These are phyloP conservation scores for Boletus insuetus DNA, from an alignment of 768 basidiomycete species.

Conservation along the genomic window DNA sequence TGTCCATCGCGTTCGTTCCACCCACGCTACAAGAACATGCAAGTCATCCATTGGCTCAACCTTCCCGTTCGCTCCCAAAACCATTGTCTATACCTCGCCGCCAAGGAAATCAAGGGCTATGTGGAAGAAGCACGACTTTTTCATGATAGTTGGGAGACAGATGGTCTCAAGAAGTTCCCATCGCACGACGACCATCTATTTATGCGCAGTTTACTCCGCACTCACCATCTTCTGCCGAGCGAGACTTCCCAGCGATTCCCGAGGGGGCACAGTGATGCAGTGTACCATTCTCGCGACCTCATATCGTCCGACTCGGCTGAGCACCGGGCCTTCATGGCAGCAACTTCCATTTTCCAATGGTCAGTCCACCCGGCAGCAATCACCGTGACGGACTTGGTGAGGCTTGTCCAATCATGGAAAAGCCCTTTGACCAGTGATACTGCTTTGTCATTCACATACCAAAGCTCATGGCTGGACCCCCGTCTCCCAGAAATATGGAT, in stretches of 20 bases:
- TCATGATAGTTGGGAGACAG: neutral
- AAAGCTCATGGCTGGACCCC: conserved; percentile 26
- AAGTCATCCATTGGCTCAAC: conserved; percentile 8
- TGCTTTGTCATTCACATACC: conserved; percentile 21
- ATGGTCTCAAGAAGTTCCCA: conserved; percentile 7
- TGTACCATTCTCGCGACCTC: conserved; percentile 12
- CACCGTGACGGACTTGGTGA: conserved; percentile 1
- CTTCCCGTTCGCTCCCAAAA: conserved; percentile 31
- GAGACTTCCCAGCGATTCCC: neutral
- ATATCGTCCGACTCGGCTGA: neutral
- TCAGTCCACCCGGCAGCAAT: neutral
- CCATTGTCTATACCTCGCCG: conserved; percentile 12
- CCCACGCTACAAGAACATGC: conserved; percentile 25
- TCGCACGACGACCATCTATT: conserved; percentile 9
- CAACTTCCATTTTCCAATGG: neutral
- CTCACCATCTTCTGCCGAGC: conserved; percentile 6
- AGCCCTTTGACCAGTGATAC: neutral
- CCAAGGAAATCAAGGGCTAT: conserved; percentile 30
- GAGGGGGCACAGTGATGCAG: neutral
- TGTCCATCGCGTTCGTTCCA: conserved; percentile 39
- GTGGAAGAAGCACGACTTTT: conserved; percentile 6
- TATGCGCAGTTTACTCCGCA: conserved; percentile 9
- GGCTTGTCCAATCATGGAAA: conserved; percentile 1
- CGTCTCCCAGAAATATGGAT: conserved; percentile 25
- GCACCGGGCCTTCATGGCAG: conserved; percentile 3